Evolutionary conservation across 768 basidiomycete species (phyloP), one percentile per base, ranked within the genome.

Genomic region (Lentinula lateritia): DNA sequence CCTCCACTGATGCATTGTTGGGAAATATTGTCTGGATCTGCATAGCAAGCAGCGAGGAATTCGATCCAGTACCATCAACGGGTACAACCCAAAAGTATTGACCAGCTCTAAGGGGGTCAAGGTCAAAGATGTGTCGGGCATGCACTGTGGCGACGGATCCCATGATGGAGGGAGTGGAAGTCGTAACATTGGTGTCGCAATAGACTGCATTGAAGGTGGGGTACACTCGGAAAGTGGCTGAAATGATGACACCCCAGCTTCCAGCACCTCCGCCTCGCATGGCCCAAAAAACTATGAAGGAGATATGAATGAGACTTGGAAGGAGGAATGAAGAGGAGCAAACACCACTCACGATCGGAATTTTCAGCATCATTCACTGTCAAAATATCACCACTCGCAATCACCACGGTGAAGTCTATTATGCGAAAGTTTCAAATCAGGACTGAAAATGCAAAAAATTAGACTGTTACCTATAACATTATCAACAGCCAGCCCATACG

Each of bases 181-280:
- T 28, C 3, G 28, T 28, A 28, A 28, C 28, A 28, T 28, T 28
- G 28, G 28, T 28, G 28, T 28, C 35, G 41, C 70, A 68, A 13
- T 67, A 10, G 20, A 72, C 66, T 10, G 56, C 67, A 28, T 71
- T 66, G 64, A 77, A 76, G 35, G 70, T 74, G 6, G 75, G 72
- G 68, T 65, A 73, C 0, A 73, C 73, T 34, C 66, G 68, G 66
- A 75, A 64, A 6, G 75, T 77, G 0, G 73, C 72, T 23, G 73
- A 71, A 28, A 75, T 65, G 45, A 77, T 70, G n/a, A 76, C 69
- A 20, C 75, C 76, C 75, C 73, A 78, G 41, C 70, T 73, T 8
- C 76, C 76, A 9, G 68, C 46, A 12, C 54, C 54, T 38, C 54
- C 54, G 9, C 54, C 54, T 12, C 63, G 46, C 39, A 50, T 34